Base-by-base conservation (phyloP, 352 stramenopile species). In the Phytopythium delawarense region DNA sequence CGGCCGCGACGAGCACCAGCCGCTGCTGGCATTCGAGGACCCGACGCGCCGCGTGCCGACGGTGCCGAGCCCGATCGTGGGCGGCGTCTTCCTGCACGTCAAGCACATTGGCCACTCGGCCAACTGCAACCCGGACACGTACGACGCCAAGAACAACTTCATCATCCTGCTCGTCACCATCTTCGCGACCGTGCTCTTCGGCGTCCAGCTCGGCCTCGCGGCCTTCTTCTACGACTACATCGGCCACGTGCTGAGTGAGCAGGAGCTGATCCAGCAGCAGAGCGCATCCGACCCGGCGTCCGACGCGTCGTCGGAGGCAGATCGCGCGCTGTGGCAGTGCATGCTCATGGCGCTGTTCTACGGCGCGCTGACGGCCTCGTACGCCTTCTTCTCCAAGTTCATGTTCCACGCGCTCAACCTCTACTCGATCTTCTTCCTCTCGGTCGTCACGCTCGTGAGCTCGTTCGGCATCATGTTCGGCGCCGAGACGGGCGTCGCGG, bases 151-250 rank as follows among this genome's bases (percentile, higher is more conserved):
- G 65, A 91, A 84, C 65, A 94, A 94, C 63, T 78, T 94, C 39
- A 91, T 94, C 65, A 89, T 94, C 61, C 57, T 94, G 54, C 76
- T 92, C 20, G 84, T 90, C 32, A 94, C 82, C n/a, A 85, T 94
- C 50, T 88, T 90, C 56, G 69, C 77, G 39, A 94, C 84, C 0
- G 65, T 92, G 57, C 71, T 91, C 32, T 91, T 89, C 45, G 84
- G 84, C 30, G 84, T 91, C 52, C 82, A 94, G 55, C 67, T 94
- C 34, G 81, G 84, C 2, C 74, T 91, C 4, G 79, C 72, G n/a
- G 82, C 81, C 25, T 94, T 94, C 67, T 69, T 92, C 20, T 92
- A 90, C 61, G 82, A 91, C 64, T 94, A 92, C 64, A 69, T 94
- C 20, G 79, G 78, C 21, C 74, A 81, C 46, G 79, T 94, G 23